phyloP scores from a whole-genome alignment of 1,139 yeast genomes.

The Lizanozyma gosingica region DNA sequence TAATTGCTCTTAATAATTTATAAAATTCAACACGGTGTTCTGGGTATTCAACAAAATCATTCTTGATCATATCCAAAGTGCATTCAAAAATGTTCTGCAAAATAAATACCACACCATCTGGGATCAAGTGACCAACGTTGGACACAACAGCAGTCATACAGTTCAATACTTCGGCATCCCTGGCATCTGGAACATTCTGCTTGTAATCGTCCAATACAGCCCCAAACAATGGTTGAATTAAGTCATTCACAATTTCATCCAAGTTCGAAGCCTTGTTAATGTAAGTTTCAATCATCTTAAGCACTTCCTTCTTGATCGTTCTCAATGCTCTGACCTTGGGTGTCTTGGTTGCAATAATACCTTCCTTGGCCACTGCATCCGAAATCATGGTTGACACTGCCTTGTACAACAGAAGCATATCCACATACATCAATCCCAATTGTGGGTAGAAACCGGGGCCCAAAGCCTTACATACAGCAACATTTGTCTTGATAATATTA shows the following conservation, averaged over 20 bases:
- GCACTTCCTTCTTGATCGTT: slow-evolving; percentile 90
- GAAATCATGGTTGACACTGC: slow-evolving; percentile 91
- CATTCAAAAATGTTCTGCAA: slow-evolving; percentile 90
- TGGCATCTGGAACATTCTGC: slow-evolving; percentile 86
- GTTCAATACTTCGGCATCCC: slow-evolving; percentile 95
- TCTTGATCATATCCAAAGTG: slow-evolving; percentile 90
- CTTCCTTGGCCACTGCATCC: slow-evolving; percentile 68
- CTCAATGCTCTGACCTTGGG: slow-evolving; percentile 93
- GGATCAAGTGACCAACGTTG: slow-evolving; percentile 81
- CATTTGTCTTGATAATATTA: slow-evolving; percentile 88
- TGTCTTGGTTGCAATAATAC: slow-evolving; percentile 84
- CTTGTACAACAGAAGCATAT: slow-evolving; percentile 80
- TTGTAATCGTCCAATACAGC: slow-evolving; percentile 89
- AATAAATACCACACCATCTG: slow-evolving; percentile 82
- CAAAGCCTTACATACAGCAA: slow-evolving; percentile 84
- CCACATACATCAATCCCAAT: slow-evolving; percentile 76
- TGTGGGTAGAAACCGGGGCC: slow-evolving; percentile 92
- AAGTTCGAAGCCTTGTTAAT: slow-evolving; percentile 79
- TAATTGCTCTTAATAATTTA: slow-evolving; percentile 78
- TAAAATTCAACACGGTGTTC: slow-evolving; percentile 97
- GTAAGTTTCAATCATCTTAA: slow-evolving; percentile 84
- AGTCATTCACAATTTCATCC: slow-evolving; percentile 75
- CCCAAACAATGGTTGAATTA: slow-evolving; percentile 74
- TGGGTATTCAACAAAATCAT: slow-evolving; percentile 93
- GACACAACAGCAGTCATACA: slow-evolving; percentile 88